Conservation (phyloP, 306 rosid species). For the Gillenia trifoliata region DNA sequence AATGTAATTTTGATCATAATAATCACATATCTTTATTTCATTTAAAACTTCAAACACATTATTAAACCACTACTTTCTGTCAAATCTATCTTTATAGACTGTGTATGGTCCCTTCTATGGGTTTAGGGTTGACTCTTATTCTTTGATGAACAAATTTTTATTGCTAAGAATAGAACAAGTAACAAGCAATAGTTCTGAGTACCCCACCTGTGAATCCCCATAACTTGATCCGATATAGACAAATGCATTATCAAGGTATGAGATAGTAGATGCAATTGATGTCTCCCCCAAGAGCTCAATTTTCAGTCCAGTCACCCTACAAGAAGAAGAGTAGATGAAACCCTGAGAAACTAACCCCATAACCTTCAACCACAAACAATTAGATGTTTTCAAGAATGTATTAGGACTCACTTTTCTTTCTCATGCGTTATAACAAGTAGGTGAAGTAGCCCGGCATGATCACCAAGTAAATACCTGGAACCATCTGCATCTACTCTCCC, state of each 20-base stretch:
- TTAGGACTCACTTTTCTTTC: constrained; percentile 69
- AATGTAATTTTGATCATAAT: background rate
- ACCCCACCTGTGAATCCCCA: constrained; percentile 90
- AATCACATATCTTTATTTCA: background rate
- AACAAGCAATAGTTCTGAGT: background rate
- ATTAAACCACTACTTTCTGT: background rate
- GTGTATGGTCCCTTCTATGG: background rate
- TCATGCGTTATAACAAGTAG: constrained; percentile 97
- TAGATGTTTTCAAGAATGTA: background rate
- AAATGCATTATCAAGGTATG: constrained; percentile 91
- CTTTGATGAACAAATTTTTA: background rate
- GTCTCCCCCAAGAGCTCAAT: constrained; percentile 96
- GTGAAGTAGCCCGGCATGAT: constrained; percentile 79
- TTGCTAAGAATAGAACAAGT: background rate
- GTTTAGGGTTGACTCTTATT: too few species aligned
- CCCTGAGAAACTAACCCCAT: background rate
- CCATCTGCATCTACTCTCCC: constrained; percentile 98
- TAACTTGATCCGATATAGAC: constrained; percentile 90
- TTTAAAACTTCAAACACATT: background rate
- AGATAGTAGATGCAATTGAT: constrained; percentile 87
- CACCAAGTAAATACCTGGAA: constrained; percentile 95
- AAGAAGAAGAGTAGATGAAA: constrained; percentile 16
- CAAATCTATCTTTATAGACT: background rate
- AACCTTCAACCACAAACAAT: background rate
- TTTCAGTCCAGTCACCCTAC: constrained; percentile 94